Evolutionary conservation across 306 rosid species (phyloP).

Genomic region (Cicer chorassanicum): DNA sequence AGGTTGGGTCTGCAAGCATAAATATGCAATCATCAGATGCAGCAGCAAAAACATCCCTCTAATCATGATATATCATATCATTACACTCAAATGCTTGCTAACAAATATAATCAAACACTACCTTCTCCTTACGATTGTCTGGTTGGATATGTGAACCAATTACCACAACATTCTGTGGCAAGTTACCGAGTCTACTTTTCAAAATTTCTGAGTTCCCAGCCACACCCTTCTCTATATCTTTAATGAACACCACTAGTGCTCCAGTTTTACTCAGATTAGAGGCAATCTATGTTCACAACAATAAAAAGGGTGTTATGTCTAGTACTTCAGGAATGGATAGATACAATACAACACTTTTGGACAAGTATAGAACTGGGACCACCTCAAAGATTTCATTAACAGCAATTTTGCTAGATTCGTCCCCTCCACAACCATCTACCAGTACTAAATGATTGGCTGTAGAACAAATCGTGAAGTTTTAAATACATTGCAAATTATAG

Average conservation of each 20-base stretch:
- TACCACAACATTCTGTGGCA: constrained; percentile 80
- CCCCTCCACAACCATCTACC: constrained; percentile 75
- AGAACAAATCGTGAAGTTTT: constrained; percentile 35
- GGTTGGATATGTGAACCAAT: constrained; percentile 86
- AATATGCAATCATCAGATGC: constrained; percentile 29
- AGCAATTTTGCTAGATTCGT: constrained; percentile 76
- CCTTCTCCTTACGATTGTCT: constrained; percentile 95
- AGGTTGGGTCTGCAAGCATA: constrained; percentile 72
- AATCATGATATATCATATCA: constrained; percentile 35
- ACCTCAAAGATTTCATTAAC: constrained; percentile 93
- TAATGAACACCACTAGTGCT: constrained; percentile 77
- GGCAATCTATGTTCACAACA: constrained; percentile 58
- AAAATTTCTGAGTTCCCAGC: constrained; percentile 72
- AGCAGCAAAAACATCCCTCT: constrained; percentile 14
- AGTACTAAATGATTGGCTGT: constrained; percentile 76
- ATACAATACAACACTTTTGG: constrained; percentile 10
- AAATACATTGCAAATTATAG: constrained; percentile 23
- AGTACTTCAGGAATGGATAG: constrained; percentile 38
- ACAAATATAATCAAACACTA: constrained; percentile 43
- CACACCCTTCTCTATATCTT: constrained; percentile 89
- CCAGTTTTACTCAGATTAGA: constrained; percentile 66
- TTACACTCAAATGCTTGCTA: constrained; percentile 26
- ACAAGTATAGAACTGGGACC: constrained; percentile 17
- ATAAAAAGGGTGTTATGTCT: constrained; percentile 30
- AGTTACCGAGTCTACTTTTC: constrained; percentile 73